Evolutionary conservation across 2,329 filamentous ascomycete species (phyloP).

Genomic region (Diaporthe vaccinii): DNA sequence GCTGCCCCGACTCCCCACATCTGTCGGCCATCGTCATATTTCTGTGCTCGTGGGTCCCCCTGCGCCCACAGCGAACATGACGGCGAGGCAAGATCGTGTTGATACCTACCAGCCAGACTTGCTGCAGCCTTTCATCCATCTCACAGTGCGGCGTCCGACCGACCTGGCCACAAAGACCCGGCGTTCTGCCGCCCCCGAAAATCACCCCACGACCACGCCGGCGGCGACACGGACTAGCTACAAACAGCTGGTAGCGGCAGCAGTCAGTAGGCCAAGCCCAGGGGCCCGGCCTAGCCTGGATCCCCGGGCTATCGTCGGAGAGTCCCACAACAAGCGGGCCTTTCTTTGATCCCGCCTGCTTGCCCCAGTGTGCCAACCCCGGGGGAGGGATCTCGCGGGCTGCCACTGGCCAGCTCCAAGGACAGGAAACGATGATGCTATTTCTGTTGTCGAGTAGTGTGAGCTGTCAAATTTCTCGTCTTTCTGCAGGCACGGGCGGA

Average conservation of each 20-base stretch:
- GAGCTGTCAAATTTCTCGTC: constrained; percentile 12
- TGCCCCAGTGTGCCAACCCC: constrained; percentile 20
- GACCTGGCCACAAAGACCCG: background rate
- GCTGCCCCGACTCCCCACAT: background rate
- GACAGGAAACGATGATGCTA: constrained; percentile 15
- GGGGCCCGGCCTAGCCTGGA: constrained; percentile 1
- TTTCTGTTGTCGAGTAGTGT: constrained; percentile 26
- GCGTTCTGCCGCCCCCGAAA: constrained; percentile 24
- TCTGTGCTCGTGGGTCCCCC: background rate
- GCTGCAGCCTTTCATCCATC: constrained; percentile 1
- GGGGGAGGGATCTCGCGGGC: background rate
- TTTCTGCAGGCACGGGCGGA: constrained; percentile 17
- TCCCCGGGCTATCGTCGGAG: constrained; percentile 10
- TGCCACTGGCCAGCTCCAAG: constrained; percentile 15
- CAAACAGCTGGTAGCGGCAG: constrained; percentile 11
- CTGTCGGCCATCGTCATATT: constrained; percentile 26
- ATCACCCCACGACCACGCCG: constrained; percentile 16
- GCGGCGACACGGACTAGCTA: constrained; percentile 13
- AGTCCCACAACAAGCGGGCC: constrained; percentile 17
- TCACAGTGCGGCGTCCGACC: constrained; percentile 19
- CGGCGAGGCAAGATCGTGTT: background rate
- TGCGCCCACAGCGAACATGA: constrained; percentile 14
- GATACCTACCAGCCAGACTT: background rate
- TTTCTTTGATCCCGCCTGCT: constrained; percentile 20
- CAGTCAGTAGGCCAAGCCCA: background rate